These are phyloP conservation scores for Pseudomassariella vexata DNA, from an alignment of 2,329 filamentous ascomycete genomes.

Conservation along the genomic window DNA sequence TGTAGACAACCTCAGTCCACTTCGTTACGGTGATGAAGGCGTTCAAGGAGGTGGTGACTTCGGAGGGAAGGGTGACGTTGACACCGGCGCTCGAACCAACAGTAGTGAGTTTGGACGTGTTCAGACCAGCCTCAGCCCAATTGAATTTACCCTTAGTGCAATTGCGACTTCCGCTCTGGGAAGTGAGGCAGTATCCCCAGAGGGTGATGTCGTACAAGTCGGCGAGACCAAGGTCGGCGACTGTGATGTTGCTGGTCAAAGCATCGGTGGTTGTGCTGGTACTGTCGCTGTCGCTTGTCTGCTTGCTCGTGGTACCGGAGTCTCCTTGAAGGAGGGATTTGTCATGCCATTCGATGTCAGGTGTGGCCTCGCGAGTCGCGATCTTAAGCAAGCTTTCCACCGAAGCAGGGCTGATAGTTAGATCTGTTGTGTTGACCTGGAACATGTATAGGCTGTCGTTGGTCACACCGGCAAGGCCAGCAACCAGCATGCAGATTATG, in stretches of 20 bases:
- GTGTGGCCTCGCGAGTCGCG: too few relatives aligned
- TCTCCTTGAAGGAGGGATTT: too few relatives aligned
- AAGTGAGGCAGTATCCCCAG: slow-evolving; percentile 78
- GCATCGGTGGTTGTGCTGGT: slow-evolving; percentile 54
- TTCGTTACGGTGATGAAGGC: slow-evolving; percentile 68
- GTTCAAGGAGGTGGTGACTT: slow-evolving; percentile 61
- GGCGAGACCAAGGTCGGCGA: slow-evolving; percentile 54
- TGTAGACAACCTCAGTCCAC: slow-evolving; percentile 80
- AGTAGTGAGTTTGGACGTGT: slow-evolving; percentile 56
- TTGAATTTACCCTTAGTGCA: slow-evolving; percentile 69
- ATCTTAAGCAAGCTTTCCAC: slow-evolving; percentile 17
- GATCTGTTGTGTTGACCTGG: slow-evolving; percentile 55
- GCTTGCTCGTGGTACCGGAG: not conserved
- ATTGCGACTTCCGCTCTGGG: slow-evolving; percentile 47
- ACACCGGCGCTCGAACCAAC: slow-evolving; percentile 41
- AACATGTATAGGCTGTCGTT: slow-evolving; percentile 54
- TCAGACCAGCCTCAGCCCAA: slow-evolving; percentile 71
- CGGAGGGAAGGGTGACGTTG: slow-evolving; percentile 60
- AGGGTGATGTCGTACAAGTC: slow-evolving; percentile 78
- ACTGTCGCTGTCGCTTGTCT: slow-evolving; percentile 8
- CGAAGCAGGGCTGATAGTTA: slow-evolving; percentile 43
- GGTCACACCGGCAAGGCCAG: slow-evolving; percentile 48
- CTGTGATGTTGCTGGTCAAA: slow-evolving; percentile 47
- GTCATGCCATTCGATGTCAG: too few relatives aligned
- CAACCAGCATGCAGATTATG: slow-evolving; percentile 62